Conservation (phyloP, 805 yeast genomes). For the Saccharomycopsis sp. region DNA sequence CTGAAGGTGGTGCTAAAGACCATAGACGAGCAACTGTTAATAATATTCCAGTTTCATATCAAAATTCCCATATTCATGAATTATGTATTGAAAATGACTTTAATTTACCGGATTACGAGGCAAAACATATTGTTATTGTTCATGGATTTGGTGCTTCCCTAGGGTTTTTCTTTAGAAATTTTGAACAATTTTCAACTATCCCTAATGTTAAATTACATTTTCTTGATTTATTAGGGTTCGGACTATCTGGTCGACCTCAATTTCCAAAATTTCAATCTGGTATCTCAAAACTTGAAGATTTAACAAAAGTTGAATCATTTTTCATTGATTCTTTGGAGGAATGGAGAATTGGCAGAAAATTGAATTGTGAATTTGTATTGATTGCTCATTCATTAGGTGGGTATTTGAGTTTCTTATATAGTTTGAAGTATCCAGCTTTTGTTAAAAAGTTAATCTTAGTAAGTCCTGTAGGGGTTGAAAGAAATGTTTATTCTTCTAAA, state of each 20-base stretch:
- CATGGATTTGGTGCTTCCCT: conserved; percentile 88
- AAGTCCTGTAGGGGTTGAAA: conserved; percentile 70
- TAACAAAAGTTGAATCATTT: conserved; percentile 29
- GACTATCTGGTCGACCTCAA: conserved; percentile 50
- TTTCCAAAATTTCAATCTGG: conserved; percentile 22
- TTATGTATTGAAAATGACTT: conserved; percentile 45
- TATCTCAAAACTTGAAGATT: conserved; percentile 25
- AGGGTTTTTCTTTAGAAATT: conserved; percentile 65
- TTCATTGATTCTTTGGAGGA: conserved; percentile 44
- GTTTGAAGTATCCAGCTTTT: conserved; percentile 46
- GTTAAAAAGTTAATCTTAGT: conserved; percentile 48
- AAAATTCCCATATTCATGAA: conserved; percentile 60
- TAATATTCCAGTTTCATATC: conserved; percentile 47
- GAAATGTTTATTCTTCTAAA: conserved; percentile 33
- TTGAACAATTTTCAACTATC: conserved; percentile 40
- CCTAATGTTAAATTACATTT: conserved; percentile 56
- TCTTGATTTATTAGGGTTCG: conserved; percentile 56
- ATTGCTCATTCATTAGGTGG: conserved; percentile 73
- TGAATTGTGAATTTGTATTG: conserved; percentile 43
- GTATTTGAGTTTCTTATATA: conserved; percentile 53
- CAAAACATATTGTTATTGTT: conserved; percentile 54
- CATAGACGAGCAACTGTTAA: conserved; percentile 40
- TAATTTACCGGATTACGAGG: conserved; percentile 20
- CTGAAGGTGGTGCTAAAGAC: conserved; percentile 33
- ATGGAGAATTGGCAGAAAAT: conserved; percentile 45